Percentiles rank a stretch among this genome's conserved stretches.
Conservation (phyloP, 1,284 basidiomycete genomes). For the Kwoniella shivajii region DNA sequence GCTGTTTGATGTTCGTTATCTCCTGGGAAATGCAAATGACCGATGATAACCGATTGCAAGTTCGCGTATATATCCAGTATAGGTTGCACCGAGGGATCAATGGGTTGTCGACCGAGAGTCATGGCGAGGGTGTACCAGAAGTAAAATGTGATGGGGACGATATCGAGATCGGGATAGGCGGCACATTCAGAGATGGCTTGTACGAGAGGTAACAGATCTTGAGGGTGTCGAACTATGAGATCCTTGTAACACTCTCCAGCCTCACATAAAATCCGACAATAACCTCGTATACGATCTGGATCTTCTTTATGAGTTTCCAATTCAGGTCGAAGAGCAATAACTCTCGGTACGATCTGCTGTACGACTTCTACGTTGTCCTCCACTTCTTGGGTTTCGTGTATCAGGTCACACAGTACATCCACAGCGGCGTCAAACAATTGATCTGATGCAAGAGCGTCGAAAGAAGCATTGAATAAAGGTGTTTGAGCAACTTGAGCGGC, state of each 20-base stretch:
- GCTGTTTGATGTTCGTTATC: slow-evolving; percentile 72
- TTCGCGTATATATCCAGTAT: slow-evolving; percentile 80
- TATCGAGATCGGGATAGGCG: slow-evolving; percentile 89
- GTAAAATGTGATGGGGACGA: slow-evolving; percentile 96
- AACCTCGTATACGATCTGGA: slow-evolving; percentile 84
- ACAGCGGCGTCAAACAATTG: slow-evolving; percentile 90
- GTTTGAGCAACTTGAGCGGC: slow-evolving; percentile 69
- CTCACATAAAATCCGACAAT: slow-evolving; percentile 89
- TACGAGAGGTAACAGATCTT: slow-evolving; percentile 89
- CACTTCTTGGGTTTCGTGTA: slow-evolving; percentile 97
- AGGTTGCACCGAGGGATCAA: slow-evolving; percentile 35
- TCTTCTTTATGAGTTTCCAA: slow-evolving; percentile 67
- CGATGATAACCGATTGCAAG: slow-evolving; percentile 84
- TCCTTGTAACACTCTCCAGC: slow-evolving; percentile 94
- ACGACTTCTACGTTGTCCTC: slow-evolving; percentile 91
- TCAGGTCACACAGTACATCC: slow-evolving; percentile 88
- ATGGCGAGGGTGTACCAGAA: slow-evolving; percentile 96
- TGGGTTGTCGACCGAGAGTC: slow-evolving; percentile 62
- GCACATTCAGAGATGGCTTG: slow-evolving; percentile 94
- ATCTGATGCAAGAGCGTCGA: slow-evolving; percentile 81
- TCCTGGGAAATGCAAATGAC: slow-evolving; percentile 87
- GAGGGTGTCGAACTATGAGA: slow-evolving; percentile 84
- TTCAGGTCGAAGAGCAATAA: slow-evolving; percentile 71
- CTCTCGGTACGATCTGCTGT: slow-evolving; percentile 77
- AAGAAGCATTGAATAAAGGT: slow-evolving; percentile 80